Base-by-base conservation (phyloP, 164 flowering plant genomes). In the Hamamelis virginiana region DNA sequence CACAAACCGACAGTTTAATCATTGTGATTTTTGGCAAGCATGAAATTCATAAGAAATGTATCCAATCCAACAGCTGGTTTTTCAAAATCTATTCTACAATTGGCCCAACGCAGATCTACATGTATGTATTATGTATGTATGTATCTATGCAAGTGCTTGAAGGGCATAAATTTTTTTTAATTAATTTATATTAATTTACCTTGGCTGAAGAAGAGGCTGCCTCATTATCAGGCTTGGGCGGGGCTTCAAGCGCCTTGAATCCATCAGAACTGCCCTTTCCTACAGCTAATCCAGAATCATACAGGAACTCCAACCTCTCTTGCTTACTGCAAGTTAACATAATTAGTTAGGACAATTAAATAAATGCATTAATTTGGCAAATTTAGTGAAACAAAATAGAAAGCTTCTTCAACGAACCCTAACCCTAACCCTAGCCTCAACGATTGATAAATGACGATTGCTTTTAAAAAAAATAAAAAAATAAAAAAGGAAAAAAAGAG, bases 201-300 rank as follows among this genome's bases (percentile, higher is more conserved):
- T 81, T 79, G 23, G 86, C 58, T 25, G 84, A 75, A 45, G 86
- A 65, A 22, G 83, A 57, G 22, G 75, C 69, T 51, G 79, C 18
- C 27, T 65, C 80, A 13, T 72, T 64, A 9, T 82, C 81, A 4
- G 74, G 23, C 47, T 69, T 78, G 0, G 88, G 89, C 11, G 72
- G 27, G 1, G 84, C 63, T 73, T 87, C 87, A 8, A 89, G 88
- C 10, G 84, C 81, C 73, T 87, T 87, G 76, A 94, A 94, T 23
- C 90, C 87, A 45, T 80, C 85, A 9, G 86, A 80, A 59, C 82
- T 79, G 9, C 82, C 73, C 66, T 86, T 91, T 9, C 98, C 98
- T 26, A 92, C 97, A 1, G 94, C 83, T 69, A 95, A 78, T 55
- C 99, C 99, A 13, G 99, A 95, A 38, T 95, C 99, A 55, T 95